phyloP scores from a whole-genome alignment of 1,284 basidiomycete genomes.

The Ceratorhiza oryzae-sativae region DNA sequence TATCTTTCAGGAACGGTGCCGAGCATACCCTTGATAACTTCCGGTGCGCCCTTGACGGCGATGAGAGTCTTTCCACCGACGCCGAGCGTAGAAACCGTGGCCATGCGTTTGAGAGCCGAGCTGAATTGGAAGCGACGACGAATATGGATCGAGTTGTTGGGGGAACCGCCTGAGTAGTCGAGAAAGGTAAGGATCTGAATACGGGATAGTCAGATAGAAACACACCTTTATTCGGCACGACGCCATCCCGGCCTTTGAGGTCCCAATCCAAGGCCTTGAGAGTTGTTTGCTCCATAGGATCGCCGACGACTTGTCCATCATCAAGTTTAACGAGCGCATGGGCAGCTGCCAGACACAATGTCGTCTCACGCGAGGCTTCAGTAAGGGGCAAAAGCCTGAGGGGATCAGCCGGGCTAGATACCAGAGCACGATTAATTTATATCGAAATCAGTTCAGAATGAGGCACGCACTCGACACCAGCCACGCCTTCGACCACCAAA shows the following conservation, averaged over 20 bases:
- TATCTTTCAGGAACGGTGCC: constrained; percentile 75
- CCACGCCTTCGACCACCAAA: constrained; percentile 91
- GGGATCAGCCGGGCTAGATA: constrained; percentile 61
- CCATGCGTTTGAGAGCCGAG: constrained; percentile 95
- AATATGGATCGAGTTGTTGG: constrained; percentile 68
- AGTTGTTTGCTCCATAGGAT: constrained; percentile 99
- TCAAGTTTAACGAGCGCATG: constrained; percentile 94
- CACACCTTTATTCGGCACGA: constrained; percentile 63
- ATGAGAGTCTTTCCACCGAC: constrained; percentile 56
- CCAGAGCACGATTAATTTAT: background rate
- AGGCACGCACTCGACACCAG: constrained; percentile 76
- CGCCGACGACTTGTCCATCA: constrained; percentile 92
- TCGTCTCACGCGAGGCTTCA: constrained; percentile 78
- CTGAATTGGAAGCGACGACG: constrained; percentile 95
- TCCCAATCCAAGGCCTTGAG: constrained; percentile 93
- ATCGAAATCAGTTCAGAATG: background rate
- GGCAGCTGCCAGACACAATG: constrained; percentile 88
- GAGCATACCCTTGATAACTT: constrained; percentile 91
- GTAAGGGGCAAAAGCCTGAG: constrained; percentile 80
- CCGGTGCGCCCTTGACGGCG: constrained; percentile 93
- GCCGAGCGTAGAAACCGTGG: constrained; percentile 79
- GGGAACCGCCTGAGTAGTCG: constrained; percentile 61
- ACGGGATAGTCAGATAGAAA: constrained; percentile 31
- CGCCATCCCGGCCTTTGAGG: constrained; percentile 51
- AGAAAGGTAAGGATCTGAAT: constrained; percentile 38